phyloP scores from a whole-genome alignment of 805 yeast species.

The Starmerella apis region DNA sequence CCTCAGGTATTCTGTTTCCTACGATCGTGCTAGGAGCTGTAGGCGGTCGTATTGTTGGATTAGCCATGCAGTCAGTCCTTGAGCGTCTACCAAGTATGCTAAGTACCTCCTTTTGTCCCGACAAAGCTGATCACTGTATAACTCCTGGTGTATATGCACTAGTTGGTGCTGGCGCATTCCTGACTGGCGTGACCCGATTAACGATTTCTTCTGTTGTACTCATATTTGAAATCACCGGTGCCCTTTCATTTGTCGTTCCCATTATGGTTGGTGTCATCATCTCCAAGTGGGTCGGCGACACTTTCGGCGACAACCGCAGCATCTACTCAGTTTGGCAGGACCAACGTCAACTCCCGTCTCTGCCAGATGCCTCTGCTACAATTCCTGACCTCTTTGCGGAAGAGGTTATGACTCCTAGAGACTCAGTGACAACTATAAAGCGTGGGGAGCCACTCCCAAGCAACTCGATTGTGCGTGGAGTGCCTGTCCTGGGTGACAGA shows the following conservation, averaged over 20 bases:
- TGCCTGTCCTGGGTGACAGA: conserved; percentile 18
- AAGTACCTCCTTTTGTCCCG: conserved; percentile 32
- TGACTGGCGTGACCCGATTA: conserved; percentile 71
- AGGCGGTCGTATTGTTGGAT: conserved; percentile 79
- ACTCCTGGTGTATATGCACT: conserved; percentile 84
- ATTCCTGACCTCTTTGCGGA: conserved; percentile 16
- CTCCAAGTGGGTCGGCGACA: conserved; percentile 62
- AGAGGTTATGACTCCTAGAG: conserved; percentile 15
- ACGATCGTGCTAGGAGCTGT: conserved; percentile 96
- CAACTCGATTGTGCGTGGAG: conserved; percentile 8
- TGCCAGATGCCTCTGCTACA: conserved; percentile 13
- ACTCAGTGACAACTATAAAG: conserved; percentile 1
- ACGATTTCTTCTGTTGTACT: conserved; percentile 73
- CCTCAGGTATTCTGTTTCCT: conserved; percentile 97
- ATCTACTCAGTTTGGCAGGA: conserved; percentile 20
- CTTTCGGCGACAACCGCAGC: conserved; percentile 43
- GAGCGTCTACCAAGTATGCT: conserved; percentile 34
- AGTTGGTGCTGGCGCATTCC: conserved; percentile 75
- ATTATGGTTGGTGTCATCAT: conserved; percentile 75
- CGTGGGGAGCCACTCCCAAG: not conserved
- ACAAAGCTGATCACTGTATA: conserved; percentile 42
- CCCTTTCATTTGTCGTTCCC: conserved; percentile 70
- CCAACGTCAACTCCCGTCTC: conserved; percentile 7
- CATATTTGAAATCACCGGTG: conserved; percentile 76
- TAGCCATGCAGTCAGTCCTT: conserved; percentile 57